These are phyloP conservation scores for Thermomucor indicae-seudaticae DNA, from an alignment of 371 early-diverging fungal species.

Conservation along the genomic window DNA sequence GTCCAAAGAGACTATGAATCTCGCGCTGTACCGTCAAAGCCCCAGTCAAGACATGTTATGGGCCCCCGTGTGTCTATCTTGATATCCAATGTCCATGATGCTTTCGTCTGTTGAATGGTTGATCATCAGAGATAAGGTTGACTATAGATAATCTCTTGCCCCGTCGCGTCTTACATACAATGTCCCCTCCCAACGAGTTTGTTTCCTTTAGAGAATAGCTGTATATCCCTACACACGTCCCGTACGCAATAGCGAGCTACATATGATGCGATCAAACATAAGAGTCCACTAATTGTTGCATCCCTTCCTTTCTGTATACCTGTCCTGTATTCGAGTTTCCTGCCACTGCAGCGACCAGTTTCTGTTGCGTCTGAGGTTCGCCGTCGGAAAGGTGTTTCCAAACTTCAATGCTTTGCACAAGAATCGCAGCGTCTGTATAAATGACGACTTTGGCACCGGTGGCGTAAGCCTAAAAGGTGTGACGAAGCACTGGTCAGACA, in stretches of 20 bases:
- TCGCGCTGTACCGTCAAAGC: slow-evolving; percentile 24
- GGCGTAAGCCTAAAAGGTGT: slow-evolving; percentile 35
- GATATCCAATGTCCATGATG: slow-evolving; percentile 17
- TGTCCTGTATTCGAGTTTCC: slow-evolving; percentile 31
- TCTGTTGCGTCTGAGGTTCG: not conserved
- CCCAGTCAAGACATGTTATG: slow-evolving; percentile 44
- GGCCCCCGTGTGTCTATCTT: slow-evolving; percentile 6
- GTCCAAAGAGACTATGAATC: not conserved
- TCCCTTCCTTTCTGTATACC: slow-evolving; percentile 17
- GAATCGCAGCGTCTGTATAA: slow-evolving; percentile 39
- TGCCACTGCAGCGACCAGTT: slow-evolving; percentile 26
- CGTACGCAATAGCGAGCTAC: slow-evolving; percentile 39
- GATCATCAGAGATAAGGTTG: not conserved
- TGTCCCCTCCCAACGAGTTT: slow-evolving; percentile 2
- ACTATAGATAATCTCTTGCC: too few relatives aligned
- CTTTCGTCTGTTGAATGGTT: not conserved
- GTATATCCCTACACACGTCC: slow-evolving; percentile 20
- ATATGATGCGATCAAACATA: not conserved
- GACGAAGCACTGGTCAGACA: not conserved
- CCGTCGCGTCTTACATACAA: not conserved
- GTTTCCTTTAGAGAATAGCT: slow-evolving; percentile 8
- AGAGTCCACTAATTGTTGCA: not conserved
- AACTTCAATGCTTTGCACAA: slow-evolving; percentile 32
- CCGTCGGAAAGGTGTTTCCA: not conserved
- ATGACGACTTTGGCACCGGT: slow-evolving; percentile 43